phyloP scores from a whole-genome alignment of 129 eudicot species.

The Flaveria ramosissima region DNA sequence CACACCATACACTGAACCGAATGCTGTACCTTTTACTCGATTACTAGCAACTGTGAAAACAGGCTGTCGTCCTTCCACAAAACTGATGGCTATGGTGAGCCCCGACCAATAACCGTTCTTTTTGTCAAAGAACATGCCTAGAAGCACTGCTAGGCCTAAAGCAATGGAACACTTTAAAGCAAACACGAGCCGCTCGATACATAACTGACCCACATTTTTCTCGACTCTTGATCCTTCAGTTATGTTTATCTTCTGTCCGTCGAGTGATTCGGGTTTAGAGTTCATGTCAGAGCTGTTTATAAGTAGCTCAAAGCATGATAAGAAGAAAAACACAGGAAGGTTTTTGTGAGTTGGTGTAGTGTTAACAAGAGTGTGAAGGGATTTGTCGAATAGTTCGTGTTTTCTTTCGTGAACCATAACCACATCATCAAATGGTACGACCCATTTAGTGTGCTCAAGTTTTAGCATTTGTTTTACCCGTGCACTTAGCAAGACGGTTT shows the following conservation, averaged over 20 bases:
- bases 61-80: slow-evolving; percentile 54
- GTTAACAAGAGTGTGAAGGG: slow-evolving; percentile 30
- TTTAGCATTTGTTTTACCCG: slow-evolving; percentile 36
- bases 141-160: slow-evolving; percentile 62
- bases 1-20: slow-evolving; percentile 77
- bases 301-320: slow-evolving; percentile 54
- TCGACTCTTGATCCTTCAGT: slow-evolving; percentile 7
- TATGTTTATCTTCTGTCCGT: not conserved
- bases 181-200: slow-evolving; percentile 41
- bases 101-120: slow-evolving; percentile 86
- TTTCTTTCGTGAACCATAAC: slow-evolving; percentile 43
- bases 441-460: slow-evolving; percentile 37
- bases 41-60: slow-evolving; percentile 63
- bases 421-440: slow-evolving; percentile 41
- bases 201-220: slow-evolving; percentile 7
- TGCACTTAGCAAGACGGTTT: slow-evolving; percentile 28
- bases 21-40: slow-evolving; percentile 80
- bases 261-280: slow-evolving; percentile 16
- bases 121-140: slow-evolving; percentile 62
- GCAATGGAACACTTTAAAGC: slow-evolving; percentile 74
- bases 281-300: slow-evolving; percentile 30
- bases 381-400: slow-evolving; percentile 35
- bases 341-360: slow-evolving; percentile 26
- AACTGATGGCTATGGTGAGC: slow-evolving; percentile 76
- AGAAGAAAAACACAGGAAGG: slow-evolving; percentile 48